Evolutionary conservation across 176 grass and related monocot genomes (phyloP).

Genomic region (Tillandsia leiboldiana): DNA sequence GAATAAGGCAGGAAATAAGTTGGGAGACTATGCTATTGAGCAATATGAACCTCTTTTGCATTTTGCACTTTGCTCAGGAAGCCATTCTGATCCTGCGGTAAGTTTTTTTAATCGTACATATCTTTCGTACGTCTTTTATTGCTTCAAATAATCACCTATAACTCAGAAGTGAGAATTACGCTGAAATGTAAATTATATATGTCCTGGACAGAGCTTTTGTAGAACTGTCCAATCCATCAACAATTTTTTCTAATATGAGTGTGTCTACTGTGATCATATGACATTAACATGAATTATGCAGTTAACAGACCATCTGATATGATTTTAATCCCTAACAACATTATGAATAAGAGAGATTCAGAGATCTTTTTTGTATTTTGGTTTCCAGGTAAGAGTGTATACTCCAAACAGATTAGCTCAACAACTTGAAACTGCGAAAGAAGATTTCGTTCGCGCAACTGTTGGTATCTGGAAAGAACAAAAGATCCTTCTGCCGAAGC

Average conservation of each 20-base stretch:
- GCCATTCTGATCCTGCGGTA: slow-evolving; percentile 99
- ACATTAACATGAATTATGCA: too few relatives aligned
- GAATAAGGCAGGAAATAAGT: slow-evolving; percentile 64
- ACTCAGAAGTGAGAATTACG: slow-evolving; percentile 6
- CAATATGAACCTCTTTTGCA: slow-evolving; percentile 83
- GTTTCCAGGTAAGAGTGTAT: slow-evolving; percentile 67
- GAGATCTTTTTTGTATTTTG: background rate
- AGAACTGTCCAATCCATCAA: too few relatives aligned
- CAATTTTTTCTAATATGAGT: too few relatives aligned
- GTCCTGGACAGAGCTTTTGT: too few relatives aligned
- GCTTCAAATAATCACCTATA: slow-evolving; percentile 3
- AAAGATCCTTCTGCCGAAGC: slow-evolving; percentile 75
- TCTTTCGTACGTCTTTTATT: too few relatives aligned
- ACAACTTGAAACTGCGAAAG: slow-evolving; percentile 79
- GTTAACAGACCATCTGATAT: too few relatives aligned
- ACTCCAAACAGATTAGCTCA: slow-evolving; percentile 64
- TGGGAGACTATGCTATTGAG: slow-evolving; percentile 71
- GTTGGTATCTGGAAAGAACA: slow-evolving; percentile 83
- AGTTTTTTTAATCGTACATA: slow-evolving; percentile 6
- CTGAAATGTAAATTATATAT: background rate
- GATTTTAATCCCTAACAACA: background rate
- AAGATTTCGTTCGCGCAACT: slow-evolving; percentile 85
- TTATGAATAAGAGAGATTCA: background rate
- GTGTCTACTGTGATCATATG: too few relatives aligned
- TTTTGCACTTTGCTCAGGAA: slow-evolving; percentile 95